phyloP scores from a whole-genome alignment of 768 basidiomycete species.

The Amanita pallidorosea region DNA sequence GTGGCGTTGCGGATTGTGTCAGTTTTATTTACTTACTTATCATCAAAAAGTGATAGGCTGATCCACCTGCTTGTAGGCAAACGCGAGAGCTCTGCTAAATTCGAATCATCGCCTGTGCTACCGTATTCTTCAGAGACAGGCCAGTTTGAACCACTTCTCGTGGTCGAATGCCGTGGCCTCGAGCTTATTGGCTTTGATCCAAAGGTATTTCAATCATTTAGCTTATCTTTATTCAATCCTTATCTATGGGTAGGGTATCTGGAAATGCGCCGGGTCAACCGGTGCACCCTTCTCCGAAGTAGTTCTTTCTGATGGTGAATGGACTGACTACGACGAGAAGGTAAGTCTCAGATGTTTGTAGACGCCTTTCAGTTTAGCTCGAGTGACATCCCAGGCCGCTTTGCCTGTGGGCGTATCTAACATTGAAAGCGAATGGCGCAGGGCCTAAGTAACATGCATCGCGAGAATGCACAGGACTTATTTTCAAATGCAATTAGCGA shows the following conservation, averaged over 20 bases:
- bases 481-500: not conserved
- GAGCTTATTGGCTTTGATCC: slow-evolving; percentile 77
- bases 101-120: slow-evolving; percentile 40
- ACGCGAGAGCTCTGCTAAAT: slow-evolving; percentile 75
- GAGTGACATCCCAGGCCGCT: slow-evolving; percentile 28
- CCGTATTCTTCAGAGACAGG: slow-evolving; percentile 56
- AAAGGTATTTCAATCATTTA: slow-evolving; percentile 10
- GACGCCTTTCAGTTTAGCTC: slow-evolving; percentile 4
- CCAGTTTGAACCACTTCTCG: slow-evolving; percentile 53
- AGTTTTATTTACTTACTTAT: slow-evolving; percentile 8
- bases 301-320: slow-evolving; percentile 57
- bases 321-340: slow-evolving; percentile 92
- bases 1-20: slow-evolving; percentile 67
- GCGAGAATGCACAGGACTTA: not conserved
- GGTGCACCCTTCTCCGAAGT: slow-evolving; percentile 53
- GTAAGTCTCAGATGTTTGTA: slow-evolving; percentile 22
- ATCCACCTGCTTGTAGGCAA: slow-evolving; percentile 33
- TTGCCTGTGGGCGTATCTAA: slow-evolving; percentile 64
- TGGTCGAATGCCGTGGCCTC: slow-evolving; percentile 78
- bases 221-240: not conserved
- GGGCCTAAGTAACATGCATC: slow-evolving; percentile 30
- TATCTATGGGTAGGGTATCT: slow-evolving; percentile 43
- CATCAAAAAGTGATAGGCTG: not conserved
- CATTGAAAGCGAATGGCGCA: slow-evolving; percentile 54
- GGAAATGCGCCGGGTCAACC: slow-evolving; percentile 61